Base-by-base conservation (phyloP, 352 stramenopile genomes). In the Hyphochytrium catenoides region DNA sequence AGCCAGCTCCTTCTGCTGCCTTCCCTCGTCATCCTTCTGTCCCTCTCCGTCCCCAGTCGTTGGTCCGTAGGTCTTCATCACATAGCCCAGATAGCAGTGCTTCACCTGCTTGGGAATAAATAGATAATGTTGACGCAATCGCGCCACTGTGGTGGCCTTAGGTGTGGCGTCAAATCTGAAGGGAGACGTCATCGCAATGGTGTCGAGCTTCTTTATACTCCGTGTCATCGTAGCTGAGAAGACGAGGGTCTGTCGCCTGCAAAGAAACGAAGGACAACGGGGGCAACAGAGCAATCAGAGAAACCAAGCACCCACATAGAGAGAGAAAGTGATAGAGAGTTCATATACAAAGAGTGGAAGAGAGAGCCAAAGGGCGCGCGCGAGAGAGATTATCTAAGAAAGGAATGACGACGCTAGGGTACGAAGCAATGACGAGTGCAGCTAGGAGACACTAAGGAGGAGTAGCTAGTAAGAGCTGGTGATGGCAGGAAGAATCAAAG, bases 201-300 rank as follows among this genome's bases (percentile, higher is more conserved):
- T 49, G 51, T 81, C 67, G 3, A 84, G 44, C n/a, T 54, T 47
- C 43, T 88, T 65, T 19, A 97, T 59, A 46, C 77, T 85, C 27
- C 63, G 62, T 15, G 85, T 96, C 73, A 96, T 90, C 3, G 91
- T 98, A 12, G 91, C 91, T 23, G 79, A 94, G 58, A 97, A 97
- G 6, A 97, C 57, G 38, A 98, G 54, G 30, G 84, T 97, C 46
- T 96, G 79, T 21, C 85, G 87, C 40, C 67, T 62, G 7, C 17
- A 34, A 9, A 50, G n/a, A n/a, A n/a, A n/a, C n/a, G n/a, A n/a
- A n/a, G n/a, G n/a, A n/a, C n/a, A n/a, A n/a, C n/a, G n/a, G n/a
- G n/a, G n/a, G n/a, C n/a, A n/a, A n/a, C n/a, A n/a, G n/a, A n/a
- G n/a, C n/a, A n/a, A n/a, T n/a, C n/a, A n/a, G n/a, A n/a, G n/a